phyloP scores from a whole-genome alignment of 768 basidiomycete genomes.

The Chalciporus pseudorubinellus region DNA sequence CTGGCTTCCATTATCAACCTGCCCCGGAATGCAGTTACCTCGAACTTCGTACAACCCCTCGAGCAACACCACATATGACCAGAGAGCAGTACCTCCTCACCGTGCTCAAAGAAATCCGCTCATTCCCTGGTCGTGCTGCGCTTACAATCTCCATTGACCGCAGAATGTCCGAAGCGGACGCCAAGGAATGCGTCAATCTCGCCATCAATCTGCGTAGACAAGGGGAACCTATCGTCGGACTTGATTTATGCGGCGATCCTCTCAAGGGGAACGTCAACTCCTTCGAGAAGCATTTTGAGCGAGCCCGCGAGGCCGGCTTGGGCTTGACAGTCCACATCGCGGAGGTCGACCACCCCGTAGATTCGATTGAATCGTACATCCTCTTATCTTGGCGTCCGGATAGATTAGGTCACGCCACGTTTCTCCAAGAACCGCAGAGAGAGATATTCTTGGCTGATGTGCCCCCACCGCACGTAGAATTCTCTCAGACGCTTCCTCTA shows the following conservation, averaged over 20 bases:
- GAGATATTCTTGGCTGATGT: conserved; percentile 45
- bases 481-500: conserved; percentile 17
- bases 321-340: conserved; percentile 81
- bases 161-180: conserved; percentile 51
- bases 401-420: conserved; percentile 80
- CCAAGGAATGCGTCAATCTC: conserved; percentile 55
- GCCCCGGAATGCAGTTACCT: conserved; percentile 65
- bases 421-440: conserved; percentile 57
- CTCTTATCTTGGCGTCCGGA: conserved; percentile 64
- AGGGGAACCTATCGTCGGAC: conserved; percentile 66
- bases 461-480: conserved; percentile 17
- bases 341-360: conserved; percentile 64
- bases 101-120: conserved; percentile 64
- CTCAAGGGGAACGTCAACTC: conserved; percentile 51
- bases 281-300: conserved; percentile 50
- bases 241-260: conserved; percentile 83
- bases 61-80: conserved; percentile 55
- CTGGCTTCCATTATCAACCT: conserved; percentile 29
- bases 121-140: conserved; percentile 52
- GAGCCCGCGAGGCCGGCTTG: conserved; percentile 58
- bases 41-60: conserved; percentile 82
- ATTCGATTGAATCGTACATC: conserved; percentile 55
- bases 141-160: conserved; percentile 78
- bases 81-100: conserved; percentile 58
- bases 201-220: conserved; percentile 52